Conservation (phyloP, 2,329 filamentous ascomycete genomes). For the Metarhizium brunneum region DNA sequence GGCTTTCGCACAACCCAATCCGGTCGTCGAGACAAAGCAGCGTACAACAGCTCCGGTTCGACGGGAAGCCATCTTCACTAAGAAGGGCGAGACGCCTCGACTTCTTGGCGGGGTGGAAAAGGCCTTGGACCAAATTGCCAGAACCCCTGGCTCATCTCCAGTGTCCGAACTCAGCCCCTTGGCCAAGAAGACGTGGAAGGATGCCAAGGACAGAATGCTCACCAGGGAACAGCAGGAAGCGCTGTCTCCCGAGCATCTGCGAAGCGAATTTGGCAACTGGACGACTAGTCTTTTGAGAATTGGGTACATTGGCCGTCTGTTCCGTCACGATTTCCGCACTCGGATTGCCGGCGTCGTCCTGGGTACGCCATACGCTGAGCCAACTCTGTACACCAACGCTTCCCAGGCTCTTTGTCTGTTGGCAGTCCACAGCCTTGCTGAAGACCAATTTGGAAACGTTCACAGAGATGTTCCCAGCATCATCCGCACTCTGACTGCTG, state of each 20-base stretch:
- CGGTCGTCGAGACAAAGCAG: slow-evolving; percentile 21
- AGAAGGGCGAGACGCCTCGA: slow-evolving; percentile 24
- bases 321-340: slow-evolving; percentile 60
- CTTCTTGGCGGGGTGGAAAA: slow-evolving; percentile 37
- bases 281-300: slow-evolving; percentile 35
- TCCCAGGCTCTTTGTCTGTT: slow-evolving; percentile 61
- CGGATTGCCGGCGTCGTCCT: slow-evolving; percentile 60
- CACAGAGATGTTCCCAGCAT: slow-evolving; percentile 69
- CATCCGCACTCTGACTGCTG: slow-evolving; percentile 61
- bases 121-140: slow-evolving; percentile 31
- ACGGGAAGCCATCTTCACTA: slow-evolving; percentile 36
- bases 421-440: slow-evolving; percentile 61
- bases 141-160: slow-evolving; percentile 38
- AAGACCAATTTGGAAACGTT: slow-evolving; percentile 83
- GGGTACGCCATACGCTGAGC: slow-evolving; percentile 63
- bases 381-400: slow-evolving; percentile 60
- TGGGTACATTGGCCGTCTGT: slow-evolving; percentile 52
- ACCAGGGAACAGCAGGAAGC: slow-evolving; percentile 46
- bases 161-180: slow-evolving; percentile 39
- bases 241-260: slow-evolving; percentile 38
- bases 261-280: slow-evolving; percentile 37
- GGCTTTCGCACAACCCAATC: slow-evolving; percentile 19
- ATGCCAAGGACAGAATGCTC: slow-evolving; percentile 38
- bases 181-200: slow-evolving; percentile 39
- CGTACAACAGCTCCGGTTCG: slow-evolving; percentile 30